Base-by-base conservation (phyloP, 768 basidiomycete genomes). In the Tricholoma saponaceum region DNA sequence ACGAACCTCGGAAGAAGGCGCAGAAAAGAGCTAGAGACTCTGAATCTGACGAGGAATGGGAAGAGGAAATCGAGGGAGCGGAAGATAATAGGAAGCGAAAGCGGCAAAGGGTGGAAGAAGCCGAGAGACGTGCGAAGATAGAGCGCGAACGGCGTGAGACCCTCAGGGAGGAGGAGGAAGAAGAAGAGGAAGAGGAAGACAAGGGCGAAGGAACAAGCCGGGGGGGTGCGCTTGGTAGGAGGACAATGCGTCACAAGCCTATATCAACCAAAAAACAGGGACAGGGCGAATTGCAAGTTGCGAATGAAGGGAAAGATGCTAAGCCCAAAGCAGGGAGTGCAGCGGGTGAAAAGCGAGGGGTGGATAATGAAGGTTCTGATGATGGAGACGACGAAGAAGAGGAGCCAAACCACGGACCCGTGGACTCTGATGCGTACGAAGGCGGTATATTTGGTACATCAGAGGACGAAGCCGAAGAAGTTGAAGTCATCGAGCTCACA, bases 161-260 rank as follows among this genome's bases (percentile, higher is more conserved):
- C 28, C 18, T 28, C 14, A 49, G 30, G 47, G 47, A 49, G 47
- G 47, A 30, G 25, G 26, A 50, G 26, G 47, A 20, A 10, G 41
- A 44, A 7, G 43, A 13, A 8, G 22, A 44, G 23, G 44, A 25
- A 57, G 39, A 61, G 58, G 41, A 62, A 56, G 30, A 54, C 37
- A 44, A 35, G 25, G 55, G 49, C 57, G 57, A 58, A 39, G 58
- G 60, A 55, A 41, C 51, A 32, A 18, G 53, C 22, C 39, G 39
- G 5, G 18, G 57, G 23, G 53, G 12, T 25, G 35, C 47, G 1
- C 20, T 13, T 23, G 13, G 26, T 22, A 28, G 43, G 33, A 14
- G 10, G 35, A 18, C 3, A 49, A 30, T 44, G 33, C 6, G 14
- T 39, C 41, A n/a, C 26, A 41, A 22, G 16, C 22, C 22, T 12